Conservation (phyloP, 352 stramenopile genomes). For the Phytopythium montanum region DNA sequence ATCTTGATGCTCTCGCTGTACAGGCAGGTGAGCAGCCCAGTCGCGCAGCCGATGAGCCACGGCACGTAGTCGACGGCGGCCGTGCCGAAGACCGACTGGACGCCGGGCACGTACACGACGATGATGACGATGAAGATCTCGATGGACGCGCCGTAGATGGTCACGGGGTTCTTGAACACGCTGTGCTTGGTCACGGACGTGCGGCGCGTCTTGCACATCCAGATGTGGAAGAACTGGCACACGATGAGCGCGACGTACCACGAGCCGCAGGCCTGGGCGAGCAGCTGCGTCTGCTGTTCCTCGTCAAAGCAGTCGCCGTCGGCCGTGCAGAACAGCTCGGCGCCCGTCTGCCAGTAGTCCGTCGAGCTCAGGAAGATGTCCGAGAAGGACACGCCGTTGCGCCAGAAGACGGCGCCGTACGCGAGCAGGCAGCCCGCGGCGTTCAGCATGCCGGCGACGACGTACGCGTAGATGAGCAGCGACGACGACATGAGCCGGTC, state of each 20-base stretch:
- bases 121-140: slow-evolving; percentile 41
- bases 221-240: slow-evolving; percentile 80
- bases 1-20: slow-evolving; percentile 43
- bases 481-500: slow-evolving; percentile 78
- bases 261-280: slow-evolving; percentile 56
- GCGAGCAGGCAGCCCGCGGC: slow-evolving; percentile 36
- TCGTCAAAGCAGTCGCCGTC: slow-evolving; percentile 29
- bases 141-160: slow-evolving; percentile 47
- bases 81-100: slow-evolving; percentile 42
- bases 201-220: slow-evolving; percentile 84
- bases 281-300: slow-evolving; percentile 39
- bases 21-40: slow-evolving; percentile 26
- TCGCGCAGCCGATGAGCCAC: slow-evolving; percentile 37
- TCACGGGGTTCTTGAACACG: slow-evolving; percentile 74
- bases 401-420: slow-evolving; percentile 33
- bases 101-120: slow-evolving; percentile 38
- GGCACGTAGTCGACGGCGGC: slow-evolving; percentile 32
- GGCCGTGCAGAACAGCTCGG: slow-evolving; percentile 20
- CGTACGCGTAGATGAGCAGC: slow-evolving; percentile 83
- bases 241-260: slow-evolving; percentile 75
- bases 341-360: slow-evolving; percentile 21
- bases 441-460: slow-evolving; percentile 82
- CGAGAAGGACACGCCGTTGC: slow-evolving; percentile 28
- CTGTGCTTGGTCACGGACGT: slow-evolving; percentile 64
- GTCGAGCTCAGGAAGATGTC: slow-evolving; percentile 37